Base-by-base conservation (phyloP, 495 filamentous ascomycete genomes). In the Penicillium coprophilum region DNA sequence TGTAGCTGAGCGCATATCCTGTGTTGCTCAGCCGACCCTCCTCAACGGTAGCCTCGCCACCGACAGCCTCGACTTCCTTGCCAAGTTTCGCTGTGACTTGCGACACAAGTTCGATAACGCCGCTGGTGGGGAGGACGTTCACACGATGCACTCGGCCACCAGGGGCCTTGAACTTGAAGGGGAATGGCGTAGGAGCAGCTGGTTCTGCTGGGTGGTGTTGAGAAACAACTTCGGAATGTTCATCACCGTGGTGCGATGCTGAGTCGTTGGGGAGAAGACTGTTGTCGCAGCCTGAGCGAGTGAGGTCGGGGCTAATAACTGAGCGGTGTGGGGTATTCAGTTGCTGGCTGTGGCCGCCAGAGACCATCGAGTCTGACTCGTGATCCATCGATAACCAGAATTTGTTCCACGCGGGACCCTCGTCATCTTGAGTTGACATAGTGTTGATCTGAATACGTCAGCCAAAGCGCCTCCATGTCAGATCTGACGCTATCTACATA, bases 91-190 rank as follows among this genome's bases (percentile, higher is more conserved):
- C 83, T 13, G 83, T 83, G 4, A 99, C 91, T 55, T 80, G 85
- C 24, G 81, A 72, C 31, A 97, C 86, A 36, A 99, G 83, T 43
- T 94, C 87, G 36, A 79, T 84, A 56, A 99, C 83, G 53, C 94
- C 94, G 45, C 87, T 83, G 39, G 87, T 81, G 11, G 91, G 86
- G 57, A 86, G 74, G 6, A 97, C 87, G 65, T 96, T 94, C 9
- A 97, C 78, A 38, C 95, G 85, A 72, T 97, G 95, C 24, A 97
- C 92, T 39, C 94, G 89, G 40, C 95, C 94, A 69, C 90, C 94
- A 15, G 95, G 94, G 4, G 94, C 92, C 77, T 99, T 97, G 83
- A 99, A 99, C 71, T 99, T 99, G 85, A 99, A 97, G 23, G 92
- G 83, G 75, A 97, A 99, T 0, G 94, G 90, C 11, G 78, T 68